Evolutionary conservation across 73 alveolate genomes (phyloP).

Genomic region (Paramecium biaurelia): DNA sequence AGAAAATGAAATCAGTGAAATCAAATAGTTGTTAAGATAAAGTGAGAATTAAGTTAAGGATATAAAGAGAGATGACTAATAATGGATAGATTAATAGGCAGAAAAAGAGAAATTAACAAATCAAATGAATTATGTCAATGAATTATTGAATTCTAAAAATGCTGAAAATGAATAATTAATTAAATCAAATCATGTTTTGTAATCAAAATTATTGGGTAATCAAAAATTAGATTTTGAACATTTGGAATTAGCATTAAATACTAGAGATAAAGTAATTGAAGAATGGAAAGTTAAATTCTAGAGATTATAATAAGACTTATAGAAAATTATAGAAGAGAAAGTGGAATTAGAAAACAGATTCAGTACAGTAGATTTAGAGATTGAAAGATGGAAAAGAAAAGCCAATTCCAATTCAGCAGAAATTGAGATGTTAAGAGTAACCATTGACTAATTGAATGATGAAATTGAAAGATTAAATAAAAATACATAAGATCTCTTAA

Average conservation of each 20-base stretch:
- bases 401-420: neutral
- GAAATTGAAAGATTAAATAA: constrained; percentile 40
- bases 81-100: neutral
- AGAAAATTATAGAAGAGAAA: neutral
- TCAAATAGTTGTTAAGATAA: neutral
- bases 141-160: neutral
- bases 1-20: neutral
- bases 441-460: neutral
- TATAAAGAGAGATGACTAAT: constrained; percentile 1
- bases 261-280: constrained; percentile 15
- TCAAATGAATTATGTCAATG: neutral
- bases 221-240: constrained; percentile 43
- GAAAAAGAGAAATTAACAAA: neutral
- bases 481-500: neutral
- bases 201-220: neutral
- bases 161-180: neutral
- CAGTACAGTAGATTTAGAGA: neutral
- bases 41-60: neutral
- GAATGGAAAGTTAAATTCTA: neutral
- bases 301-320: neutral
- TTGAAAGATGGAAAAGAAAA: constrained; percentile 38
- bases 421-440: neutral
- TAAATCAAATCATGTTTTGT: neutral
- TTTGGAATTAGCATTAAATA: neutral
- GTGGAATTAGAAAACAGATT: neutral